Evolutionary conservation across 805 yeast genomes (phyloP), one percentile per base, ranked within the genome.

Genomic region (Hanseniaspora singularis): DNA sequence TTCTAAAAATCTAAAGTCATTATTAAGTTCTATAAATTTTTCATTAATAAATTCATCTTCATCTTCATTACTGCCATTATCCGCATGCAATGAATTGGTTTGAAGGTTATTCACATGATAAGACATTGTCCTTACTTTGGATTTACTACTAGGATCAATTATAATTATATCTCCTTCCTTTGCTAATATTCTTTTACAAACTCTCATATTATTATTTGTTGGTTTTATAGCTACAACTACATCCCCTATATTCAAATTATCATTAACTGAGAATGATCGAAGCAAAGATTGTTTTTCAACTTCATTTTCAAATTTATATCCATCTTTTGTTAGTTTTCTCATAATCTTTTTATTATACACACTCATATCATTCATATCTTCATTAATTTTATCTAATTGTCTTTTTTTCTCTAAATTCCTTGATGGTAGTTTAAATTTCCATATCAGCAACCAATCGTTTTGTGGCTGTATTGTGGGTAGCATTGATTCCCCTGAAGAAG

Each of bases 121-220:
- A 2, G 53, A 52, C 45, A 47, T 50, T 14, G 31, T 40, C 3
- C 34, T 38, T 64, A 27, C 74, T 54, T 33, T 61, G 57, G 7
- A 77, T 66, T 15, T 74, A 65, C 49, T 73, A 68, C 36, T 86
- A 74, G 96, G 96, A 59, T 92, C 96, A 2, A 83, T 70, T 46
- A 81, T 60, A 3, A 92, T 74, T 15, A 79, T 58, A 65, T 89
- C 97, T 1, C 97, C 97, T 0, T 96, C 94, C 94, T 89, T 81
- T 0, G 97, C 98, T 0, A 95, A 80, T 19, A 92, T 79, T 48
- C 99, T 70, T 57, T 92, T 92, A 58, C 98, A 92, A 2, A 92
- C 94, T 48, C 94, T 67, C 55, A 79, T 83, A 16, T 71, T 70
- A 0, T 95, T 94, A 53, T 82, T 88, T 2, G 94, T 83, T 1